Conservation (phyloP, 441 rosid genomes). For the Mallotus repandus region DNA sequence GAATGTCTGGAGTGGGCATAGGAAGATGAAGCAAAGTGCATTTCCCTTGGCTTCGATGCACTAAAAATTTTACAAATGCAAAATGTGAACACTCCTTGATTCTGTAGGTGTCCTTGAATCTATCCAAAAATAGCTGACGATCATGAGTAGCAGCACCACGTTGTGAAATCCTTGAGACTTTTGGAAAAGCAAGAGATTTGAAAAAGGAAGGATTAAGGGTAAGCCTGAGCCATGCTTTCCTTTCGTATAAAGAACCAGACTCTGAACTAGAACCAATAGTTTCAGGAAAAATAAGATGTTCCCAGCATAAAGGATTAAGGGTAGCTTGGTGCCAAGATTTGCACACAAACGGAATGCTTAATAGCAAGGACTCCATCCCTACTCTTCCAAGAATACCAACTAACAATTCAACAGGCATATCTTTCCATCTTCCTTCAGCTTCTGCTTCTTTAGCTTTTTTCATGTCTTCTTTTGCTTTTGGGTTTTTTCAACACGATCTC, state of each 20-base stretch:
- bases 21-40: neutral
- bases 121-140: neutral
- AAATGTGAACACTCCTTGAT: neutral
- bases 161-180: no score
- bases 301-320: conserved; percentile 7
- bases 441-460: neutral
- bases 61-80: neutral
- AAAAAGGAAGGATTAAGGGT: neutral
- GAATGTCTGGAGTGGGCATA: no score
- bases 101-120: neutral
- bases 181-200: conserved; percentile 9
- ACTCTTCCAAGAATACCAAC: conserved; percentile 15
- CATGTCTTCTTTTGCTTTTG: no score
- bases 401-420: conserved; percentile 5
- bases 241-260: no score
- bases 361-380: conserved; percentile 18
- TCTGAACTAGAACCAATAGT: no score
- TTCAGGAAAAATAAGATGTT: neutral
- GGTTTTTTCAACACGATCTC: neutral
- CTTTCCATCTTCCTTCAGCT: conserved; percentile 17
- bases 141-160: no score
- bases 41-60: neutral
- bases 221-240: no score
- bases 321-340: conserved; percentile 22
- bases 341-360: conserved; percentile 19